Base-by-base conservation (phyloP, 768 basidiomycete species). In the Cyathus striatus region DNA sequence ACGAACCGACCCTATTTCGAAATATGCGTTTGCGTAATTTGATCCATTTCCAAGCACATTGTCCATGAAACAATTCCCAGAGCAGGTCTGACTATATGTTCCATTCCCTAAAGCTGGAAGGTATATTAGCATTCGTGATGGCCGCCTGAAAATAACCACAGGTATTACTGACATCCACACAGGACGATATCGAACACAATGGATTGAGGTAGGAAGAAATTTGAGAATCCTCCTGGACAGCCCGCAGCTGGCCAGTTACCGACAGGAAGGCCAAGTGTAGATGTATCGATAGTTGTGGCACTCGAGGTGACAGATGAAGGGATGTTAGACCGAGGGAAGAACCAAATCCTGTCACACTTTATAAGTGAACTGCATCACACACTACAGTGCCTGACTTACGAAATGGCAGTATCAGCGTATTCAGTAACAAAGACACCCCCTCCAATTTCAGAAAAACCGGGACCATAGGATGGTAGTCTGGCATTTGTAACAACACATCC, bases 401-500 rank as follows among this genome's bases (percentile, higher is more conserved):
- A 30, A 27, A 41, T 21, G 12, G 17, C 14, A 16, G 23, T 26
- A 9, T 41, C 40, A 13, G 2, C 23, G 13, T 41, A 26, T 27
- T 18, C 23, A 24, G 27, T 41, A 17, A 12, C 40, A 14, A 27
- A 41, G 3, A 4, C 23, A 18, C 41, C 41, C 14, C 14, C 14
- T 34, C 41, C 75, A 3, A 66, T 69, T 5, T 62, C 61, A 4
- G 79, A 78, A 52, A 88, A 88, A 2, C 63, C 76, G 5, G 70
- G 65, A 18, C 84, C 85, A 45, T 79, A 87, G n/a, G 76, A 79
- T 3, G 60, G 56, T 2, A 69, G 52, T 20, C 65, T 69, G 1
- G 75, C 69, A 50, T 79, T 75, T 22, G 62, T 57, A 20, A 79
- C 71, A 17, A 74, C 63, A 53, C 86, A 88, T 2, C 86, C 86